phyloP scores from a whole-genome alignment of 1,284 basidiomycete species.

The Apiotrichum siamense region DNA sequence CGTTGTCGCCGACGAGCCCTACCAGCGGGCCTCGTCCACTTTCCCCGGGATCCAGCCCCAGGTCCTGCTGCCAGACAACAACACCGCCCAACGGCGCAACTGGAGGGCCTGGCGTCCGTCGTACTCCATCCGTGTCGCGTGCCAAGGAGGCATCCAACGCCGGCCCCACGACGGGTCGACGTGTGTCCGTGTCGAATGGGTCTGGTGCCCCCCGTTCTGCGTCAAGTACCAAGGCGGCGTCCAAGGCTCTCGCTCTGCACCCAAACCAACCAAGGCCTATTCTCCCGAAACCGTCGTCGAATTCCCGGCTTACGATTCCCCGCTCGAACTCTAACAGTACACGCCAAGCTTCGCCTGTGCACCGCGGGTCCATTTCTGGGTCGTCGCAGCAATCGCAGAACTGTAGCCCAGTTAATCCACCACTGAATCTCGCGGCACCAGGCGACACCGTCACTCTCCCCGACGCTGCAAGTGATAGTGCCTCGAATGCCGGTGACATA shows the following conservation, averaged over 20 bases:
- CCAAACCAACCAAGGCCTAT: conserved; percentile 29
- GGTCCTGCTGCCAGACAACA: not conserved
- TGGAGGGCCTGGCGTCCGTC: conserved; percentile 1
- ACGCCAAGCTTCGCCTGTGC: conserved; percentile 13
- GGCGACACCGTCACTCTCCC: not conserved
- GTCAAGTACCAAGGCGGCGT: conserved; percentile 22
- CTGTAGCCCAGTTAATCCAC: conserved; percentile 7
- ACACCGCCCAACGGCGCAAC: conserved; percentile 9
- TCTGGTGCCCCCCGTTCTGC: conserved; percentile 6
- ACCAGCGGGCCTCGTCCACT: conserved; percentile 1
- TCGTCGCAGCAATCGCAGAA: conserved; percentile 16
- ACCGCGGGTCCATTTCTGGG: conserved; percentile 6
- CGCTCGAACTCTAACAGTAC: conserved; percentile 7
- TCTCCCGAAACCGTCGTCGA: conserved; percentile 24
- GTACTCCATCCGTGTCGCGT: conserved; percentile 16
- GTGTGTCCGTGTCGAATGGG: conserved; percentile 24
- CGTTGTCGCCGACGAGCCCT: conserved; percentile 2
- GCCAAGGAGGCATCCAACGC: conserved; percentile 14
- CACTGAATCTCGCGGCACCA: not conserved
- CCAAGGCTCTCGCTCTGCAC: conserved; percentile 32
- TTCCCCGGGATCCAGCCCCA: conserved; percentile 1
- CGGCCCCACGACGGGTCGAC: conserved; percentile 9
- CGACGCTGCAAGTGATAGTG: not conserved
- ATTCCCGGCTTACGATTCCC: conserved; percentile 6
- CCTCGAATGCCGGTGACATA: not conserved